phyloP scores from a whole-genome alignment of 345 rosid species.

The Moricandia moricandioides region DNA sequence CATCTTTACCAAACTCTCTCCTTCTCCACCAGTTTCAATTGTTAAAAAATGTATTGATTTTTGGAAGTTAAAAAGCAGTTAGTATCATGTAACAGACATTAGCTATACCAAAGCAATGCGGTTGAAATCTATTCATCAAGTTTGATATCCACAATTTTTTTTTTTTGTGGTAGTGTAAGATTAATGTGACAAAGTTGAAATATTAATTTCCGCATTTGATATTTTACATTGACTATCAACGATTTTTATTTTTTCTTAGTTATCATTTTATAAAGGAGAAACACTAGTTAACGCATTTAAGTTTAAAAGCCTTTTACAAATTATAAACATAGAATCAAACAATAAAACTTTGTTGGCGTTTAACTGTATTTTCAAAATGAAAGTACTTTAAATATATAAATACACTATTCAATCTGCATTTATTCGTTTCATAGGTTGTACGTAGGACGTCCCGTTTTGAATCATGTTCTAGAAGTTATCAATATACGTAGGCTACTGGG shows the following conservation, averaged over 20 bases:
- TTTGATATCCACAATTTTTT: neutral
- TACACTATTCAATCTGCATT: neutral
- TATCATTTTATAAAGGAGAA: neutral
- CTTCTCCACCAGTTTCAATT: constrained; percentile 11
- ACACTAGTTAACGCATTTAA: neutral
- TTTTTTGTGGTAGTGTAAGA: neutral
- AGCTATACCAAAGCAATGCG: neutral
- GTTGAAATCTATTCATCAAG: constrained; percentile 13
- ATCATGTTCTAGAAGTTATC: constrained; percentile 25
- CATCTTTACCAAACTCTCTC: constrained; percentile 26
- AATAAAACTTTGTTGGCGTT: neutral
- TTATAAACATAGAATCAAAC: neutral
- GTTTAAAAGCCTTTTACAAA: neutral
- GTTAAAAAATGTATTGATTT: neutral
- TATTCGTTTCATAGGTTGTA: neutral
- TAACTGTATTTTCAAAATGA: neutral
- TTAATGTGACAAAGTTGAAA: neutral
- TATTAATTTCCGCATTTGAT: neutral
- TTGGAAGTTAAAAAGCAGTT: neutral
- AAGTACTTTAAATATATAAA: neutral
- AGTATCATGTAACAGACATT: neutral
- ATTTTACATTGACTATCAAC: too few relatives aligned
- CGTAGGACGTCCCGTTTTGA: neutral
- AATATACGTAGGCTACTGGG: neutral
- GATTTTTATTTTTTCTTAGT: neutral